phyloP scores from a whole-genome alignment of 305 asterid species.

The Ajuga reptans region DNA sequence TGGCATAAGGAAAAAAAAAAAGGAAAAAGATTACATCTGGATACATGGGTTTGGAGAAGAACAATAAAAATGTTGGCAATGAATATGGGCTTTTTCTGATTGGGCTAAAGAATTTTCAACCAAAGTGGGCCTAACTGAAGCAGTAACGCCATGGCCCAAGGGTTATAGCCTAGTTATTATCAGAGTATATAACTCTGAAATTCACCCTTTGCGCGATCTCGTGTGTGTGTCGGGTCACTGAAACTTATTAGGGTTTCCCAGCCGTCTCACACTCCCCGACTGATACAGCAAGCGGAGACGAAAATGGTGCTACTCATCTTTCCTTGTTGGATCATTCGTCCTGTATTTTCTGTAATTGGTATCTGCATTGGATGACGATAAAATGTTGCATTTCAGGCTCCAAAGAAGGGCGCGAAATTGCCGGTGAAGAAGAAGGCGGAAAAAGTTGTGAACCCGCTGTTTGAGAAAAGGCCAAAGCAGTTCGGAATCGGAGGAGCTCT shows the following conservation, averaged over 20 bases:
- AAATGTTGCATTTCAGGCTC: slow-evolving; percentile 35
- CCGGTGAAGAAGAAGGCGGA: slow-evolving; percentile 49
- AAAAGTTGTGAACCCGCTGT: slow-evolving; percentile 60
- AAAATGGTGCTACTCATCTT: neutral
- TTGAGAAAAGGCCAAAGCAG: slow-evolving; percentile 72
- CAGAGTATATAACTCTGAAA: neutral
- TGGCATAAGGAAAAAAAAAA: too few species aligned
- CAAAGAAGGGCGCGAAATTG: slow-evolving; percentile 54
- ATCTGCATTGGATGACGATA: neutral
- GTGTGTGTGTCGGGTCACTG: neutral
- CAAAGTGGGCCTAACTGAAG: too few species aligned
- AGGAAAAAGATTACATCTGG: too few species aligned
- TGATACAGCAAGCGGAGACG: neutral
- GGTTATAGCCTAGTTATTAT: too few species aligned
- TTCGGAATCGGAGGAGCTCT: slow-evolving; percentile 86
- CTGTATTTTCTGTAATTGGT: neutral
- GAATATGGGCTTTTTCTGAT: too few species aligned
- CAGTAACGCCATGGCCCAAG: too few species aligned
- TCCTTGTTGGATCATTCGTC: neutral
- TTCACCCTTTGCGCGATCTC: neutral
- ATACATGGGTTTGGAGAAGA: too few species aligned
- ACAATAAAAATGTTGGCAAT: too few species aligned
- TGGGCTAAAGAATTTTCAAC: too few species aligned
- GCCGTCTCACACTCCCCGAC: neutral
- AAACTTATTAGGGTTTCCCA: neutral